Base-by-base conservation (phyloP, 345 rosid species). In the Boechera retrofracta region DNA sequence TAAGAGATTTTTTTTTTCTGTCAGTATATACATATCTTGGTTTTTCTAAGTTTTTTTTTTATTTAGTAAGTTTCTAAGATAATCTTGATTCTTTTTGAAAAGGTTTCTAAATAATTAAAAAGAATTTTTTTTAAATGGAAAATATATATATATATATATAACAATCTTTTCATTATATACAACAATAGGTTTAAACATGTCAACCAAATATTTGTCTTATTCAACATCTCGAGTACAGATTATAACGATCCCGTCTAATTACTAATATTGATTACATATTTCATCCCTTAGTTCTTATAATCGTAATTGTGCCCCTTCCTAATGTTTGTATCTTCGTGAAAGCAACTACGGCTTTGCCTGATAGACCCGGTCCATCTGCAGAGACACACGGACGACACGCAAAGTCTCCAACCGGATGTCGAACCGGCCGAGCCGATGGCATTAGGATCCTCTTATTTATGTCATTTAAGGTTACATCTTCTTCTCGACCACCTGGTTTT, bases 331-430 rank as follows among this genome's bases (percentile, higher is more conserved):
- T 88, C 76, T 85, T 86, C 2, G 99, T 95, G 13, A 95, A 92
- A 53, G 97, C 93, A 79, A 95, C 97, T 60, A 95, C 94, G 7
- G 90, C 84, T 83, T 95, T 95, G 42, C 99, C 99, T 11, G 99
- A 95, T 63, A 89, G 89, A 7, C 99, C 98, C 10, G 85, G 86
- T 52, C 97, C 95, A 52, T 80, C 76, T 0, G 94, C 87, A 39
- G 93, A 85, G 42, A 87, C 85, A 51, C 87, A 82, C 32, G 98
- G 98, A 76, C 91, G 82, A 26, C 96, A 91, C 0, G 99, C 99
- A 69, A 89, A 95, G 33, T 86, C 93, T n/a, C 98, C 98, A 4
- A 95, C 97, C 2, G 99, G 99, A 65, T 95, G 99, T 61, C 93
- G 86, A 52, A 95, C 90, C 4, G 99, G 98, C 64, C 96, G 64